phyloP scores from a whole-genome alignment of 1,284 basidiomycete species.

The Garcileccinum viscosum region DNA sequence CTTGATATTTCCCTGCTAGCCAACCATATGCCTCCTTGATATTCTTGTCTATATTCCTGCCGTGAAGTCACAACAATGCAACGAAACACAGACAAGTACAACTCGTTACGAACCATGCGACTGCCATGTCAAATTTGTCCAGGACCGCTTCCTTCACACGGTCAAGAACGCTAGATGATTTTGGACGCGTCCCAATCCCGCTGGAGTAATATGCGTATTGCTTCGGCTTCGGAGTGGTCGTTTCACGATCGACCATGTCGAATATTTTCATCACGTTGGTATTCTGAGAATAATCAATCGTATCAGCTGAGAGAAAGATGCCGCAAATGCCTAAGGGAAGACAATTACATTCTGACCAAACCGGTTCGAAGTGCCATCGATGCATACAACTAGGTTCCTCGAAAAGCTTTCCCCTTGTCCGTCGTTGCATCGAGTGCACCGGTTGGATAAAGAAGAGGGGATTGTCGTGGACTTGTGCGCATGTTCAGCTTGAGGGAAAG shows the following conservation, averaged over 20 bases:
- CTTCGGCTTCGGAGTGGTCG: conserved; percentile 18
- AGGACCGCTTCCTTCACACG: conserved; percentile 25
- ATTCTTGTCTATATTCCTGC: conserved; percentile 34
- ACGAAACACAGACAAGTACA: background rate
- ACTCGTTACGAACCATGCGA: conserved; percentile 30
- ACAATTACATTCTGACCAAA: conserved; percentile 32
- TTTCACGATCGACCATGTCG: conserved; percentile 30
- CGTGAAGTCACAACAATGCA: background rate
- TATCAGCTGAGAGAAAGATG: conserved; percentile 10
- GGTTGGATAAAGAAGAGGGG: background rate
- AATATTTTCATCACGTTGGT: conserved; percentile 46
- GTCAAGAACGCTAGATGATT: conserved; percentile 22
- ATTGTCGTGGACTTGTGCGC: background rate
- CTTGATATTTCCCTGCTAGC: conserved; percentile 45
- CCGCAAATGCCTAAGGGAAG: background rate
- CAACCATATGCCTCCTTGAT: conserved; percentile 43
- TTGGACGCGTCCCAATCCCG: conserved; percentile 44
- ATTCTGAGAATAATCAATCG: conserved; percentile 34
- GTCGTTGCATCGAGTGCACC: conserved; percentile 22
- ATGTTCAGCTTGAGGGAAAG: background rate
- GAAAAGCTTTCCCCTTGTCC: conserved; percentile 6
- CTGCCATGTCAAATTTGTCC: conserved; percentile 34
- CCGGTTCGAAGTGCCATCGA: conserved; percentile 37
- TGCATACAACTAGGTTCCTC: conserved; percentile 38
- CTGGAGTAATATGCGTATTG: conserved; percentile 45